Evolutionary conservation across 257 asterid genomes (phyloP).

Genomic region (Buddleja alternifolia): DNA sequence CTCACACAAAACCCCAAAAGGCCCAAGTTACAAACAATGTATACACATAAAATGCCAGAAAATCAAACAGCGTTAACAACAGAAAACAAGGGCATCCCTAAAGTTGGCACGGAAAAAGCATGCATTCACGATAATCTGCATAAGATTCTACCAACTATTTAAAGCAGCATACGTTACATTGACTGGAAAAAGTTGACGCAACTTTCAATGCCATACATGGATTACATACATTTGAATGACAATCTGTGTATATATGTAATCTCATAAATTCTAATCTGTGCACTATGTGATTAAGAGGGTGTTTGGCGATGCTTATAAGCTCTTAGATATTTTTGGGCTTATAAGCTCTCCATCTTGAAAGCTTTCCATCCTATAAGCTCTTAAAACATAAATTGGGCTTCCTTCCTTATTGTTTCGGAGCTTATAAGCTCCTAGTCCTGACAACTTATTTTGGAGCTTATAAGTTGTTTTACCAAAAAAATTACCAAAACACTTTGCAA

Average conservation of each 20-base stretch:
- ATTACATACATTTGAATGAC: background rate
- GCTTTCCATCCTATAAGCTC: too few relatives aligned
- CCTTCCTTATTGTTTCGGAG: too few relatives aligned
- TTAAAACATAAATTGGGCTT: too few relatives aligned
- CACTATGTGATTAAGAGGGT: constrained; percentile 17
- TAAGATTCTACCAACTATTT: constrained; percentile 12
- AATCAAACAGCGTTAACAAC: constrained; percentile 4
- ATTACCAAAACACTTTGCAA: too few relatives aligned
- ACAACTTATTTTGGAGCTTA: too few relatives aligned
- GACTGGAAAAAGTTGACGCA: constrained; percentile 6
- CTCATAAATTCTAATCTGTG: constrained; percentile 6
- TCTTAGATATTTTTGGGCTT: too few relatives aligned
- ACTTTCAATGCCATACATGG: constrained; percentile 8
- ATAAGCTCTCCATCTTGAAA: too few relatives aligned
- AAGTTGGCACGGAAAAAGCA: background rate
- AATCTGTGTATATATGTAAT: constrained; percentile 11
- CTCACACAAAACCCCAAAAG: constrained; percentile 6
- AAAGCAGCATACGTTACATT: constrained; percentile 16
- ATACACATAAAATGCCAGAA: constrained; percentile 15
- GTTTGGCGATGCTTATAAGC: too few relatives aligned
- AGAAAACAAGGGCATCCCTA: background rate
- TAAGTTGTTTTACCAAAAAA: too few relatives aligned
- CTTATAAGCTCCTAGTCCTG: too few relatives aligned
- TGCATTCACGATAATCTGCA: constrained; percentile 15
- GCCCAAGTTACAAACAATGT: constrained; percentile 14